Evolutionary conservation across 2,329 filamentous ascomycete species (phyloP).

Genomic region (Thielaviopsis cerberus): DNA sequence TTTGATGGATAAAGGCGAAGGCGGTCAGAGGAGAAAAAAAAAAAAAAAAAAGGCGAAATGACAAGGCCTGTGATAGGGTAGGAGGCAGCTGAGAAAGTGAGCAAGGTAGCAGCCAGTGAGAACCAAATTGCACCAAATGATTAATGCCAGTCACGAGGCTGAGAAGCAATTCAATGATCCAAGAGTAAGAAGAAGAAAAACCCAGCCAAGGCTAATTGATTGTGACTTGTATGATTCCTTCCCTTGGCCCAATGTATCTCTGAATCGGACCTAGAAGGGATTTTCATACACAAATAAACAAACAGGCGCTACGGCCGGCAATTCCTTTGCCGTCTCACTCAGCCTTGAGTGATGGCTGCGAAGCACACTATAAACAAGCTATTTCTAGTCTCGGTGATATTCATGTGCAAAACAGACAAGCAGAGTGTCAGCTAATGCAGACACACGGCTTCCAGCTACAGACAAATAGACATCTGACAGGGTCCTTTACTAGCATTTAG

Average conservation of each 20-base stretch:
- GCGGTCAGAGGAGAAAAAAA: background rate
- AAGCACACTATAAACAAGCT: background rate
- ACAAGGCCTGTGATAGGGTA: background rate
- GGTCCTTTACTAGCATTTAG: background rate
- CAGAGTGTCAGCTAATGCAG: background rate
- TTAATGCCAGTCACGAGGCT: background rate
- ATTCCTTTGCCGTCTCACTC: background rate
- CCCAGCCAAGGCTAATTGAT: background rate
- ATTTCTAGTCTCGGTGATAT: background rate
- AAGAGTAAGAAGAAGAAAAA: background rate
- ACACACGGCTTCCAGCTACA: background rate
- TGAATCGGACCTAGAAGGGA: background rate
- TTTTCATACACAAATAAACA: background rate
- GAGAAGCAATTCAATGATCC: background rate
- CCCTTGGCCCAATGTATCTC: background rate
- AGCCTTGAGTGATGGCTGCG: background rate
- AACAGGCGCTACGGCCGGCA: background rate
- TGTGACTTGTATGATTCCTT: background rate
- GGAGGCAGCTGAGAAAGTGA: background rate
- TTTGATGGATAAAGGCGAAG: background rate
- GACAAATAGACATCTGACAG: background rate
- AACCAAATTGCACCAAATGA: background rate
- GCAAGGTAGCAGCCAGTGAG: background rate
- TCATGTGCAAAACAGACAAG: background rate
- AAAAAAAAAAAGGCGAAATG: background rate